Evolutionary conservation across 2,329 filamentous ascomycete species (phyloP).

Genomic region (Diplodia intermedia): DNA sequence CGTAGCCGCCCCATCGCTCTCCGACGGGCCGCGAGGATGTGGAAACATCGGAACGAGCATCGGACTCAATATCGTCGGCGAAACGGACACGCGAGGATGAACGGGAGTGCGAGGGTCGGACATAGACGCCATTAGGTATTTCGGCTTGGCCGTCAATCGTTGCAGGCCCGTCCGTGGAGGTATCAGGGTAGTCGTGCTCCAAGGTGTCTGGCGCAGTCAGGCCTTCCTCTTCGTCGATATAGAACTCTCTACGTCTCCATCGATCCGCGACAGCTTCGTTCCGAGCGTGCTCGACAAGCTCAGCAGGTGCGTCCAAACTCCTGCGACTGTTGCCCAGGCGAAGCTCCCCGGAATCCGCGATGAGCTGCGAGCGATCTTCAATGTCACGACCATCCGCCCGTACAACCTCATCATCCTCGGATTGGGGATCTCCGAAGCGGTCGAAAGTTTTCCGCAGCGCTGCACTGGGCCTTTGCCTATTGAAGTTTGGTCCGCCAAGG

Average conservation of each 20-base stretch:
- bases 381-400: slow-evolving; percentile 40
- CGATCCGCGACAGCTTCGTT: slow-evolving; percentile 64
- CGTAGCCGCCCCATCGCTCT: slow-evolving; percentile 78
- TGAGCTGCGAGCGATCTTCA: slow-evolving; percentile 36
- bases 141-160: slow-evolving; percentile 54
- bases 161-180: not conserved
- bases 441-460: slow-evolving; percentile 45
- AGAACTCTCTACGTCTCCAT: slow-evolving; percentile 80
- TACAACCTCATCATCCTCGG: slow-evolving; percentile 38
- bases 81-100: slow-evolving; percentile 83
- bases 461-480: slow-evolving; percentile 1
- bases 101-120: slow-evolving; percentile 56
- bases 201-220: slow-evolving; percentile 42
- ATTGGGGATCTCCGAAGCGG: slow-evolving; percentile 41
- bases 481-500: slow-evolving; percentile 32
- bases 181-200: not conserved
- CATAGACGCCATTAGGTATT: not conserved
- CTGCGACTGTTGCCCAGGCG: slow-evolving; percentile 1
- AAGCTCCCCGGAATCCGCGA: slow-evolving; percentile 54
- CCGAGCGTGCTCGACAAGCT: not conserved
- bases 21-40: slow-evolving; percentile 71
- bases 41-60: slow-evolving; percentile 73
- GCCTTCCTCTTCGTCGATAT: slow-evolving; percentile 85
- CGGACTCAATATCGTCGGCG: slow-evolving; percentile 73
- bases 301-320: not conserved